These are phyloP conservation scores for Chenopodium suecicum DNA, from an alignment of 148 eudicot species.

Conservation along the genomic window DNA sequence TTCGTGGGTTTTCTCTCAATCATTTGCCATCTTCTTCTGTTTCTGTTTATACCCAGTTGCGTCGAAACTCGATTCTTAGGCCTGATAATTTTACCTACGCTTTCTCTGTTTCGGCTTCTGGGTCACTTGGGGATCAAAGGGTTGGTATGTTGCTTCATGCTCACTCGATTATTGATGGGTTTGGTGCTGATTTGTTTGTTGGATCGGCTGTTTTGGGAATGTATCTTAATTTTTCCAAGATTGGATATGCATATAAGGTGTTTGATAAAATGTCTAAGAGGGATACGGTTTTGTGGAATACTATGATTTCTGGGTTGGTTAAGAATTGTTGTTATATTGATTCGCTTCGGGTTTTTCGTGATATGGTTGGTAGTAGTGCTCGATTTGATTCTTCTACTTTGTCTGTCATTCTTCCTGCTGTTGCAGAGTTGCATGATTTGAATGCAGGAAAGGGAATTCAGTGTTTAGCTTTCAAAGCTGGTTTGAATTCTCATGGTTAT, in stretches of 20 bases:
- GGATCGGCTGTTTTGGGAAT: slow-evolving; percentile 60
- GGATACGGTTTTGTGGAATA: slow-evolving; percentile 79
- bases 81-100: slow-evolving; percentile 55
- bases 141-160: slow-evolving; percentile 56
- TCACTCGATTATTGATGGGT: slow-evolving; percentile 57
- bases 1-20: slow-evolving; percentile 37
- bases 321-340: slow-evolving; percentile 53
- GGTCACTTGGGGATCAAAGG: slow-evolving; percentile 35
- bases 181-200: slow-evolving; percentile 62
- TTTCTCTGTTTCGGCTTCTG: slow-evolving; percentile 41
- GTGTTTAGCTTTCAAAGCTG: slow-evolving; percentile 51
- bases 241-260: slow-evolving; percentile 52
- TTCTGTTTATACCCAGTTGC: slow-evolving; percentile 34
- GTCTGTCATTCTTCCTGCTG: slow-evolving; percentile 59
- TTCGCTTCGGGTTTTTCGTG: slow-evolving; percentile 42
- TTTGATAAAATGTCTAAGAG: slow-evolving; percentile 56
- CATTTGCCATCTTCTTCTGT: slow-evolving; percentile 32
- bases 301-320: slow-evolving; percentile 68
- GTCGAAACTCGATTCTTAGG: slow-evolving; percentile 25
- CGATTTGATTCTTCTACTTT: slow-evolving; percentile 60
- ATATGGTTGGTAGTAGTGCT: slow-evolving; percentile 44
- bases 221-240: slow-evolving; percentile 42
- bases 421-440: slow-evolving; percentile 66
- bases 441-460: slow-evolving; percentile 62
- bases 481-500: slow-evolving; percentile 47